Conservation (phyloP, 495 filamentous ascomycete species). For the Daldinia childiae region DNA sequence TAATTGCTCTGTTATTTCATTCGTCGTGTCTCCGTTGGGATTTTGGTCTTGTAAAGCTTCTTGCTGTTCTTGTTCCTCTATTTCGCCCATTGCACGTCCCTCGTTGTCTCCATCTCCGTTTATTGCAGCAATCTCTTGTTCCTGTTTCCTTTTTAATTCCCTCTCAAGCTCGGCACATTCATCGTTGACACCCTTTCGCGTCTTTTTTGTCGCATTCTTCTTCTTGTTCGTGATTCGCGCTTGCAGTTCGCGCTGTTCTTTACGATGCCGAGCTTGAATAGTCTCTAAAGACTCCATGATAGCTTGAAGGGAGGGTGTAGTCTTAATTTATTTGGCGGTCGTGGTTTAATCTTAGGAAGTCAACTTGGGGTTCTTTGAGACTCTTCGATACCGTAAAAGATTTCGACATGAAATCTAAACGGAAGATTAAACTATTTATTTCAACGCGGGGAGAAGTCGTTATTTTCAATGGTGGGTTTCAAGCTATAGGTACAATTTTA, state of each 20-base stretch:
- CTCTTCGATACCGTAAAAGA: neutral
- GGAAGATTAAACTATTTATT: neutral
- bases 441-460: constrained; percentile 12
- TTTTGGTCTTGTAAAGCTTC: constrained; percentile 34
- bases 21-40: constrained; percentile 32
- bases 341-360: neutral
- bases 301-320: neutral
- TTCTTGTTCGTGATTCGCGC: constrained; percentile 89
- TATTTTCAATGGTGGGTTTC: neutral
- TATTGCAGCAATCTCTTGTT: constrained; percentile 69
- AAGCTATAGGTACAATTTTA: neutral
- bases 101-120: constrained; percentile 48
- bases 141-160: constrained; percentile 73
- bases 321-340: neutral
- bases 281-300: constrained; percentile 69
- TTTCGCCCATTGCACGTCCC: constrained; percentile 14
- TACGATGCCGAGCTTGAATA: constrained; percentile 80
- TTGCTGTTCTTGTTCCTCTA: constrained; percentile 34
- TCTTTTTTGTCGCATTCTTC: constrained; percentile 95
- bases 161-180: constrained; percentile 80
- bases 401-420: neutral
- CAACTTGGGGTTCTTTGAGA: neutral
- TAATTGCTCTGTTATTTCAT: constrained; percentile 29
- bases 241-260: constrained; percentile 88
- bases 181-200: constrained; percentile 84